phyloP scores from a whole-genome alignment of 345 rosid genomes.

The Brassica rapa region DNA sequence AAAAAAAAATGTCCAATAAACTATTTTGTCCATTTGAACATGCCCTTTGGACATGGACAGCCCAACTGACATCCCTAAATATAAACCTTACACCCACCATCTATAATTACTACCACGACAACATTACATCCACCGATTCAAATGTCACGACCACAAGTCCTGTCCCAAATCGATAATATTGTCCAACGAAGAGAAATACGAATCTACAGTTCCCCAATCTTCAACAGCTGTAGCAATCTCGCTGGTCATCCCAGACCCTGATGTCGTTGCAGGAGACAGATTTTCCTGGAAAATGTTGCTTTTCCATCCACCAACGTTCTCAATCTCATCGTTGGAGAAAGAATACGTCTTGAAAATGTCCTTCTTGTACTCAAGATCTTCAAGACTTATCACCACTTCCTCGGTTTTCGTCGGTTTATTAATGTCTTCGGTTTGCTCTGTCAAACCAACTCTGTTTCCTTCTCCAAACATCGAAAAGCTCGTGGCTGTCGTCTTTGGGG shows the following conservation, averaged over 20 bases:
- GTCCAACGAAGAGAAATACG: constrained; percentile 46
- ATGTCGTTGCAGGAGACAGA: constrained; percentile 29
- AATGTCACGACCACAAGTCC: constrained; percentile 39
- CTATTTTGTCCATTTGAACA: too few relatives aligned
- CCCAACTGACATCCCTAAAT: too few relatives aligned
- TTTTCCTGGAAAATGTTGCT: constrained; percentile 20
- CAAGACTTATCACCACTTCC: constrained; percentile 27
- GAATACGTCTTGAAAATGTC: constrained; percentile 38
- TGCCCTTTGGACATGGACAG: too few relatives aligned
- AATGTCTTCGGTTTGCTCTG: constrained; percentile 30
- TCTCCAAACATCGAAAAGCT: constrained; percentile 8
- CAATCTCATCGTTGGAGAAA: constrained; percentile 23
- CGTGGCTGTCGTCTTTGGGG: background rate
- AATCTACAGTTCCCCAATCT: constrained; percentile 47
- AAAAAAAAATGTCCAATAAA: too few relatives aligned
- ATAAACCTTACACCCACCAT: background rate
- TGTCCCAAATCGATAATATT: constrained; percentile 46
- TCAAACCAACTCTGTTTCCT: constrained; percentile 27
- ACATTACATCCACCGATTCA: constrained; percentile 3
- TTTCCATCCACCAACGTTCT: constrained; percentile 19
- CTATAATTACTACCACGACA: background rate
- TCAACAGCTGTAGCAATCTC: constrained; percentile 32
- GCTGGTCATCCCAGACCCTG: constrained; percentile 32
- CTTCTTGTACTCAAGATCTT: constrained; percentile 24
- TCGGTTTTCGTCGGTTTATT: constrained; percentile 36